phyloP scores from a whole-genome alignment of 805 yeast genomes.

The Yarrowia phangngaensis region DNA sequence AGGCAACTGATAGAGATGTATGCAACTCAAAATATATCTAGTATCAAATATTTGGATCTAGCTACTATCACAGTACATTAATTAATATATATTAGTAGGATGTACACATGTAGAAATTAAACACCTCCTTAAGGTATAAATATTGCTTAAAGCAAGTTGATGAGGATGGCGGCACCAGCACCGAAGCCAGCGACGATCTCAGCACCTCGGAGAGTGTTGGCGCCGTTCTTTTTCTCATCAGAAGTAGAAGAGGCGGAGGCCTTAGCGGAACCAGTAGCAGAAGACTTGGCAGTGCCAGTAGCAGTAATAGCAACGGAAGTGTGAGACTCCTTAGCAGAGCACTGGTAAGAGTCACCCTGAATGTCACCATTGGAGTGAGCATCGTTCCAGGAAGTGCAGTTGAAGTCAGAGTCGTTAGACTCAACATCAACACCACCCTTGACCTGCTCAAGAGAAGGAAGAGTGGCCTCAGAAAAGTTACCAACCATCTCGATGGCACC shows the following conservation, averaged over 20 bases:
- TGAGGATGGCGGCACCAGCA: slow-evolving; percentile 27
- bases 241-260: slow-evolving; percentile 1
- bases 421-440: slow-evolving; percentile 88
- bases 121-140: slow-evolving; percentile 26
- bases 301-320: slow-evolving; percentile 20
- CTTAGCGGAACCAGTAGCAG: slow-evolving; percentile 1
- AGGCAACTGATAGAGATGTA: too few relatives aligned
- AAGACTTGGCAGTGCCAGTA: slow-evolving; percentile 12
- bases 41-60: background rate
- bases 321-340: slow-evolving; percentile 37
- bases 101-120: slow-evolving; percentile 26
- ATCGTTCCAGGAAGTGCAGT: slow-evolving; percentile 71
- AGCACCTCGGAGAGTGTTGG: slow-evolving; percentile 17
- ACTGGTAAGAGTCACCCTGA: slow-evolving; percentile 78
- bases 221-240: slow-evolving; percentile 9
- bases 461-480: slow-evolving; percentile 72
- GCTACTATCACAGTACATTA: slow-evolving; percentile 1
- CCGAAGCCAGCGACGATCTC: slow-evolving; percentile 26
- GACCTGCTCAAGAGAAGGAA: slow-evolving; percentile 69
- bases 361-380: slow-evolving; percentile 75
- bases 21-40: too few relatives aligned
- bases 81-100: slow-evolving; percentile 26
- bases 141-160: slow-evolving; percentile 26
- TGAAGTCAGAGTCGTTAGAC: slow-evolving; percentile 64
- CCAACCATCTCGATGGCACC: slow-evolving; percentile 87